Evolutionary conservation across 1,284 basidiomycete species (phyloP).

Genomic region (Leucocoprinus gongylophorus): DNA sequence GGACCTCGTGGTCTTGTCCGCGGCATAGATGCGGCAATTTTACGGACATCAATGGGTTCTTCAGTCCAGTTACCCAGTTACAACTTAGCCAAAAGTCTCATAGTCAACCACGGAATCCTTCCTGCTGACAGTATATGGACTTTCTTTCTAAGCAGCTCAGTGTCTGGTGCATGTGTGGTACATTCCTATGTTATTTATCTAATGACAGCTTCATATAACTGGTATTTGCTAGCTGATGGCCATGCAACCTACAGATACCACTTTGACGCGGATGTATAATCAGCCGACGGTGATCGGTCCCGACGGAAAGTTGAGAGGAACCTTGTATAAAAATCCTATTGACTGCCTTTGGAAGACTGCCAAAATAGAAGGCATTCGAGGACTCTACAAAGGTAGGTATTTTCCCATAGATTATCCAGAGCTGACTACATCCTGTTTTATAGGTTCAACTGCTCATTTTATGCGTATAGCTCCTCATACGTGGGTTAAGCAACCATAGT

Average conservation of each 20-base stretch:
- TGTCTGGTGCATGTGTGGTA: constrained; percentile 91
- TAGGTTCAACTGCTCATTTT: constrained; percentile 89
- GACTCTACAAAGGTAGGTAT: constrained; percentile 81
- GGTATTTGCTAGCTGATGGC: constrained; percentile 53
- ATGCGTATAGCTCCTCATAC: constrained; percentile 90
- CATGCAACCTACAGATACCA: constrained; percentile 88
- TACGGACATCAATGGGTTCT: constrained; percentile 92
- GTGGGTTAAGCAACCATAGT: constrained; percentile 34
- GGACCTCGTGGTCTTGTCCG: constrained; percentile 76
- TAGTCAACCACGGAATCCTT: constrained; percentile 59
- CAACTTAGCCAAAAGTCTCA: constrained; percentile 81
- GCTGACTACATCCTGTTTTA: not conserved
- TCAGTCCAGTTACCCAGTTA: constrained; percentile 95
- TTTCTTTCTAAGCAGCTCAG: constrained; percentile 80
- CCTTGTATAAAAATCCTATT: constrained; percentile 86
- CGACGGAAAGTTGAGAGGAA: constrained; percentile 69
- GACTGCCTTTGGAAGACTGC: constrained; percentile 97
- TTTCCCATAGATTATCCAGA: not conserved
- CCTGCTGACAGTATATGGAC: constrained; percentile 77
- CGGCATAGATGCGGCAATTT: constrained; percentile 89
- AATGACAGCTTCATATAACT: constrained; percentile 11
- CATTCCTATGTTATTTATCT: constrained; percentile 24
- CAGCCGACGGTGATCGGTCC: constrained; percentile 75
- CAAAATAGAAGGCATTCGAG: constrained; percentile 82
- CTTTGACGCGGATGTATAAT: constrained; percentile 94